Conservation (phyloP, 2,329 filamentous ascomycete genomes). For the Pezizomycotina sp. region DNA sequence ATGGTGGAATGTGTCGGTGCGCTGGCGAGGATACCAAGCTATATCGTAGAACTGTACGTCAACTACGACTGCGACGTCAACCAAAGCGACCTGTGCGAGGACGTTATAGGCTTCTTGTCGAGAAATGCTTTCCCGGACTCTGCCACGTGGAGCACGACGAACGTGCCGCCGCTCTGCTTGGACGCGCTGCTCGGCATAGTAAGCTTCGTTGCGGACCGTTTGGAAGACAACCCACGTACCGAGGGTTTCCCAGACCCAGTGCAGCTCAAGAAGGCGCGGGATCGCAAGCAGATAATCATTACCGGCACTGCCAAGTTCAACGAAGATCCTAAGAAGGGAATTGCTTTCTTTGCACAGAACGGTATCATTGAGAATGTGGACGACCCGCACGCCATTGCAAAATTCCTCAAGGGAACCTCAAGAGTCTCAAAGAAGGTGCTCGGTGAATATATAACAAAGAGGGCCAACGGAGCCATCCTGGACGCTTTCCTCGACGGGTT, state of each 20-base stretch:
- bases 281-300: constrained; percentile 74
- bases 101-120: constrained; percentile 81
- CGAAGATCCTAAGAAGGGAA: constrained; percentile 75
- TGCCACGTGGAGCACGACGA: constrained; percentile 96
- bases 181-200: constrained; percentile 83
- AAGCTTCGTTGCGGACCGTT: constrained; percentile 74
- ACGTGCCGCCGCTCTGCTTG: constrained; percentile 83
- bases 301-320: constrained; percentile 84
- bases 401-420: constrained; percentile 72
- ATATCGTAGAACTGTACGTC: constrained; percentile 87
- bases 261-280: constrained; percentile 52
- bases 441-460: constrained; percentile 86
- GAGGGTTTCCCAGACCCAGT: constrained; percentile 52
- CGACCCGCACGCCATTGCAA: constrained; percentile 63
- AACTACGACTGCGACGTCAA: constrained; percentile 97
- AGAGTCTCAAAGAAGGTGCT: constrained; percentile 78
- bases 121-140: constrained; percentile 93
- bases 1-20: constrained; percentile 97
- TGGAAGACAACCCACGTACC: constrained; percentile 50
- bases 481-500: constrained; percentile 74
- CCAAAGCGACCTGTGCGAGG: constrained; percentile 78
- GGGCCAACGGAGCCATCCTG: constrained; percentile 68
- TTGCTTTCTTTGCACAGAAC: constrained; percentile 69
- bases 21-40: constrained; percentile 78
- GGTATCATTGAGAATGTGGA: constrained; percentile 65